Conservation (phyloP, 1,284 basidiomycete genomes). For the Ceratobasidium sp. region DNA sequence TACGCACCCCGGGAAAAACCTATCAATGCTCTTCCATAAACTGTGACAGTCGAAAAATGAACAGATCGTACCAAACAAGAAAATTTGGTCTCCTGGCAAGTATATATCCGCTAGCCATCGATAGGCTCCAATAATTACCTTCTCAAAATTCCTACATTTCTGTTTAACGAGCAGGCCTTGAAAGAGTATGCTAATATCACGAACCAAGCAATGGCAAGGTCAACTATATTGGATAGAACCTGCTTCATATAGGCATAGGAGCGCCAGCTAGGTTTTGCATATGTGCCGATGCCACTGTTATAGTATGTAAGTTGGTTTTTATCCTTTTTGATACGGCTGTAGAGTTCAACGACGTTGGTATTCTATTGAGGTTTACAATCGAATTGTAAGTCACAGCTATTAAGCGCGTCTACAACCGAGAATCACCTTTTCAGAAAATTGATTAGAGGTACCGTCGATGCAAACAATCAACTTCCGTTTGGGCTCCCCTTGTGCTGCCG, state of each 20-base stretch:
- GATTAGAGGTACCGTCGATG: conserved; percentile 32
- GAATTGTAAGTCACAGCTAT: neutral
- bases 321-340: conserved; percentile 17
- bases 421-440: conserved; percentile 29
- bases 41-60: neutral
- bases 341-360: conserved; percentile 23
- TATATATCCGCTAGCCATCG: conserved; percentile 49
- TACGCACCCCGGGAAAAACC: conserved; percentile 67
- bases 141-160: conserved; percentile 44
- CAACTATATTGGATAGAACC: neutral
- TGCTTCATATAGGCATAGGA: conserved; percentile 32
- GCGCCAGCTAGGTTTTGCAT: conserved; percentile 23
- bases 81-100: conserved; percentile 41
- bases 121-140: conserved; percentile 44
- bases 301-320: conserved; percentile 44
- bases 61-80: conserved; percentile 45
- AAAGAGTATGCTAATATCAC: neutral
- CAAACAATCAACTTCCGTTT: conserved; percentile 18
- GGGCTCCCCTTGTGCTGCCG: neutral
- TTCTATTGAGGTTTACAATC: neutral
- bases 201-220: conserved; percentile 48
- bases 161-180: neutral
- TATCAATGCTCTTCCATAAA: conserved; percentile 46
- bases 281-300: conserved; percentile 48
- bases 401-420: neutral